phyloP scores from a whole-genome alignment of 2,329 filamentous ascomycete species.

The Ascochyta lentis region DNA sequence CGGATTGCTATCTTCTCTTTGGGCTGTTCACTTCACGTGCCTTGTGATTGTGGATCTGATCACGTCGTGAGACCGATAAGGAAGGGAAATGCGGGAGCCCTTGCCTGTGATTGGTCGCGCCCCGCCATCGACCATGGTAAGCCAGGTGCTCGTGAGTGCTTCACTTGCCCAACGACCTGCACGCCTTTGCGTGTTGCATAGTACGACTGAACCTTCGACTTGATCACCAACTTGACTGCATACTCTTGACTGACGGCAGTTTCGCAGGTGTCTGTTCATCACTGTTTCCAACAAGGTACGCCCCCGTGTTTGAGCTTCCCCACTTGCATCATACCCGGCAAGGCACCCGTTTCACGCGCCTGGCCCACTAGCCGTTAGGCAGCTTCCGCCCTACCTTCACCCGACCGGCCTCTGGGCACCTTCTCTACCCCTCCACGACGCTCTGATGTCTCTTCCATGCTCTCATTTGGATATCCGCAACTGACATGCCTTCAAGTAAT shows the following conservation, averaged over 20 bases:
- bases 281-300: constrained; percentile 11
- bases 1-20: background rate
- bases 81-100: constrained; percentile 10
- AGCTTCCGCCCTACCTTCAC: constrained; percentile 29
- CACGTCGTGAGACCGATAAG: constrained; percentile 14
- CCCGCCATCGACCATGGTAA: constrained; percentile 3
- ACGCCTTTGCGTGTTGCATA: constrained; percentile 13
- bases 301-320: constrained; percentile 15
- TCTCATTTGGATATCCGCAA: constrained; percentile 17
- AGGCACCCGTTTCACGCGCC: constrained; percentile 28
- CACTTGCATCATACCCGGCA: constrained; percentile 23
- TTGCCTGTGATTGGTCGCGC: constrained; percentile 6
- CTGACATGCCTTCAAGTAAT: constrained; percentile 43
- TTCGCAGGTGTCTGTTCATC: background rate
- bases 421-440: constrained; percentile 17
- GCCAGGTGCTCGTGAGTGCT: constrained; percentile 11
- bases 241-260: background rate
- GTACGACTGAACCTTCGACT: background rate
- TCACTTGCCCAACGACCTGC: constrained; percentile 13
- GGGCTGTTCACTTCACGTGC: background rate
- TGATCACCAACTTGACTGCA: constrained; percentile 1
- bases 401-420: constrained; percentile 17
- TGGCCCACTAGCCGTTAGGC: constrained; percentile 32
- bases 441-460: constrained; percentile 6
- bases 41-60: background rate